A percentile compares a stretch with the other conserved stretches of the same genome.
phyloP scores from a whole-genome alignment of 73 alveolate species.

The Paramecium bursaria region DNA sequence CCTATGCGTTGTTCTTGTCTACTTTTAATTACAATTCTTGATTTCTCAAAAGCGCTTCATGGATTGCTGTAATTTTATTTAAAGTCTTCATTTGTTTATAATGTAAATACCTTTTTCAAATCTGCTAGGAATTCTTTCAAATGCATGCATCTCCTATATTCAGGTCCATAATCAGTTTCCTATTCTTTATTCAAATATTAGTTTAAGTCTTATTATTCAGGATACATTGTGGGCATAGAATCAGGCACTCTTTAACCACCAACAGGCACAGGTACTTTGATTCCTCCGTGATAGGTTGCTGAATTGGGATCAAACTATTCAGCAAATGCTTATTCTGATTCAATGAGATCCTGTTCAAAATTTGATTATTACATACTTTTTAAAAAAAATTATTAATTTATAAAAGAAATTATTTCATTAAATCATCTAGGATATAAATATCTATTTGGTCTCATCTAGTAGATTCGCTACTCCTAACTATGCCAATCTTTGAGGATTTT shows the following conservation, averaged over 20 bases:
- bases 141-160: slow-evolving; percentile 17
- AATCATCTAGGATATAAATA: too few relatives aligned
- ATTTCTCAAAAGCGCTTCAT: slow-evolving; percentile 47
- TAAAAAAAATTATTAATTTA: too few relatives aligned
- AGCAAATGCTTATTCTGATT: slow-evolving; percentile 51
- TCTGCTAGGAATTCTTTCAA: slow-evolving; percentile 13
- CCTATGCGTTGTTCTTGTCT: not conserved
- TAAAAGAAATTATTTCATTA: too few relatives aligned
- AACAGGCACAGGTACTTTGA: slow-evolving; percentile 26
- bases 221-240: slow-evolving; percentile 63
- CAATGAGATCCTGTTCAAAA: slow-evolving; percentile 42
- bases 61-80: slow-evolving; percentile 36
- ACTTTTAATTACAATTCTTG: not conserved
- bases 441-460: too few relatives aligned
- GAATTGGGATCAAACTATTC: slow-evolving; percentile 40
- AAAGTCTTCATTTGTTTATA: not conserved
- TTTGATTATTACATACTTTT: too few relatives aligned
- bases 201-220: slow-evolving; percentile 38
- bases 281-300: slow-evolving; percentile 17
- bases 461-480: too few relatives aligned
- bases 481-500: too few relatives aligned
- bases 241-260: slow-evolving; percentile 59
- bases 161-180: slow-evolving; percentile 40
- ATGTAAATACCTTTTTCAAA: slow-evolving; percentile 30
- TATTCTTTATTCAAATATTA: slow-evolving; percentile 22